These are phyloP conservation scores for Suhomyces ambrosiae DNA, from an alignment of 1,139 yeast species.

Conservation along the genomic window DNA sequence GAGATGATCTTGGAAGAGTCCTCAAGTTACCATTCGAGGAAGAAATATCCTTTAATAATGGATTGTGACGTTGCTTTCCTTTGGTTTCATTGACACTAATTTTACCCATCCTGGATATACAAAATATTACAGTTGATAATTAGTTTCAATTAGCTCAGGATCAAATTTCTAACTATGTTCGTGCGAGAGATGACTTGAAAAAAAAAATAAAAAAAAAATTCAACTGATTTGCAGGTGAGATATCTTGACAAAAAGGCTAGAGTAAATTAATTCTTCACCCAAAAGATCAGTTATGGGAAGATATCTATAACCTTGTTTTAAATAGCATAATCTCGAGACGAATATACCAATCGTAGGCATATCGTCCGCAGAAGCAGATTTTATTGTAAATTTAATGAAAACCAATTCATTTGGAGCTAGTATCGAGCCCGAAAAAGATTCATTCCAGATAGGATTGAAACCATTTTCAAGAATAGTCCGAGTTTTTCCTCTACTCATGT, in stretches of 20 bases:
- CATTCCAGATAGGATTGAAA: conserved; percentile 84
- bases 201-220: conserved; percentile 9
- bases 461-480: conserved; percentile 60
- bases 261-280: conserved; percentile 82
- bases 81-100: conserved; percentile 51
- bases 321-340: conserved; percentile 54
- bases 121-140: background rate
- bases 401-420: conserved; percentile 44
- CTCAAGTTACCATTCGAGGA: conserved; percentile 73
- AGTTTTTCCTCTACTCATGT: conserved; percentile 31
- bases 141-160: background rate
- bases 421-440: conserved; percentile 48
- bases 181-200: conserved; percentile 12
- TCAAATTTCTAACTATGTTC: background rate
- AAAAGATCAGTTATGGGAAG: conserved; percentile 70
- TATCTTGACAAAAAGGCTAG: conserved; percentile 67
- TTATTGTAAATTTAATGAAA: conserved; percentile 36
- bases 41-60: conserved; percentile 74
- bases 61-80: conserved; percentile 66
- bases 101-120: conserved; percentile 59
- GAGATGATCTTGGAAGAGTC: conserved; percentile 31
- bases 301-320: conserved; percentile 80
- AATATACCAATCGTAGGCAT: conserved; percentile 54
- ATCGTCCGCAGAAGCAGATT: conserved; percentile 31
- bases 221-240: conserved; percentile 10